Conservation (phyloP, 306 rosid genomes). For the Vachellia pachyceras region DNA sequence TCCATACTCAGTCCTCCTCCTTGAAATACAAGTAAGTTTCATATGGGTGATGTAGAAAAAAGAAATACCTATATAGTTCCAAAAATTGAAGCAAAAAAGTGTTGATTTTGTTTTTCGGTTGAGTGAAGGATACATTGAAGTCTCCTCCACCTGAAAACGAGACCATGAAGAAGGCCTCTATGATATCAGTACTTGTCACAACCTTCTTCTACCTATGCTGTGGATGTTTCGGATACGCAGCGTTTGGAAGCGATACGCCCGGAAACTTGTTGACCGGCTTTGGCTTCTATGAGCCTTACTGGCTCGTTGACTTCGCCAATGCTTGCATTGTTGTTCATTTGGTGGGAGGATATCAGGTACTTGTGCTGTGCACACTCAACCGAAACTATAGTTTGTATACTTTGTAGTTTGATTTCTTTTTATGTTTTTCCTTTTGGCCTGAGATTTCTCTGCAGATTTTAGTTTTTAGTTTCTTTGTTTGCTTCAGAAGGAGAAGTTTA, state of each 20-base stretch:
- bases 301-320: conserved; percentile 89
- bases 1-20: conserved; percentile 74
- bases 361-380: background rate
- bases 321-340: conserved; percentile 83
- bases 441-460: background rate
- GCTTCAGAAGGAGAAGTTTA: conserved; percentile 1
- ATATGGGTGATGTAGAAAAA: background rate
- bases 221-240: conserved; percentile 88
- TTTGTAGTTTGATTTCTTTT: background rate
- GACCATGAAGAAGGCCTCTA: conserved; percentile 85
- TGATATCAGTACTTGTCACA: conserved; percentile 55
- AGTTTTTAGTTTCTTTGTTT: conserved; percentile 13
- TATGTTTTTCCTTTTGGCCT: background rate
- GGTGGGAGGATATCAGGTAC: conserved; percentile 96
- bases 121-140: conserved; percentile 75
- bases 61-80: background rate
- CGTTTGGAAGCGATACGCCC: conserved; percentile 80
- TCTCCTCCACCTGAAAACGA: conserved; percentile 82
- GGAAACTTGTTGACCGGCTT: conserved; percentile 90
- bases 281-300: conserved; percentile 80
- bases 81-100: conserved; percentile 17
- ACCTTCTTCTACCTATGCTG: conserved; percentile 90
- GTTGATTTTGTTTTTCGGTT: conserved; percentile 17
- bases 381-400: background rate
- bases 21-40: conserved; percentile 77